Conservation (phyloP, 2,329 filamentous ascomycete species). For the Allantophomopsis cytisporea region DNA sequence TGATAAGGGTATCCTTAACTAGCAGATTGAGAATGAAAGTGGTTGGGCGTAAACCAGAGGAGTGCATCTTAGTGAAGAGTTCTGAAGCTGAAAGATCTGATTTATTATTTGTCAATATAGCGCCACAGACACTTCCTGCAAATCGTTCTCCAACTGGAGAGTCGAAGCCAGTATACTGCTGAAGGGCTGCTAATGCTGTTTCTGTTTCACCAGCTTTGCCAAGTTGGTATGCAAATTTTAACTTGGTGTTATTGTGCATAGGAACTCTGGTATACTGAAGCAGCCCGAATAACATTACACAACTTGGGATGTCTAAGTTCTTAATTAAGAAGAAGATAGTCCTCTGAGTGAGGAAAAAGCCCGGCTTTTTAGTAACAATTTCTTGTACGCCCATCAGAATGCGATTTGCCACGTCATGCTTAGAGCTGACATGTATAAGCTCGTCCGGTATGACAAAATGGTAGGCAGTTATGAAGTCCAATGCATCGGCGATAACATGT, state of each 20-base stretch:
- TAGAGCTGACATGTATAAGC: too few species aligned
- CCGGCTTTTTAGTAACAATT: too few species aligned
- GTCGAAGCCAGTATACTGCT: conserved; percentile 22
- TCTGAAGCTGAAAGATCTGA: conserved; percentile 27
- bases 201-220: conserved; percentile 26
- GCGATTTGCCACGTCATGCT: too few species aligned
- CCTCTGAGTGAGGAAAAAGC: conserved; percentile 4
- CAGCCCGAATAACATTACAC: conserved; percentile 8
- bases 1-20: conserved; percentile 57
- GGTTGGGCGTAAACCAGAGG: conserved; percentile 49
- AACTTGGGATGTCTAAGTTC: conserved; percentile 3
- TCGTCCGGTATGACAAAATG: conserved; percentile 1
- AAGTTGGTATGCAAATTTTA: conserved; percentile 19
- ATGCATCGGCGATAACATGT: conserved; percentile 7
- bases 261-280: conserved; percentile 7
- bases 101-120: conserved; percentile 31
- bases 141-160: conserved; percentile 24
- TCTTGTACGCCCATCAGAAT: too few species aligned
- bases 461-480: conserved; percentile 11
- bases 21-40: conserved; percentile 50
- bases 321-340: conserved; percentile 9
- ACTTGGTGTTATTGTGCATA: conserved; percentile 9
- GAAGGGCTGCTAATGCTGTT: conserved; percentile 28
- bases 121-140: conserved; percentile 36
- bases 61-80: conserved; percentile 40